phyloP scores from a whole-genome alignment of 2,329 filamentous ascomycete genomes.

The Botrytis sinoallii region DNA sequence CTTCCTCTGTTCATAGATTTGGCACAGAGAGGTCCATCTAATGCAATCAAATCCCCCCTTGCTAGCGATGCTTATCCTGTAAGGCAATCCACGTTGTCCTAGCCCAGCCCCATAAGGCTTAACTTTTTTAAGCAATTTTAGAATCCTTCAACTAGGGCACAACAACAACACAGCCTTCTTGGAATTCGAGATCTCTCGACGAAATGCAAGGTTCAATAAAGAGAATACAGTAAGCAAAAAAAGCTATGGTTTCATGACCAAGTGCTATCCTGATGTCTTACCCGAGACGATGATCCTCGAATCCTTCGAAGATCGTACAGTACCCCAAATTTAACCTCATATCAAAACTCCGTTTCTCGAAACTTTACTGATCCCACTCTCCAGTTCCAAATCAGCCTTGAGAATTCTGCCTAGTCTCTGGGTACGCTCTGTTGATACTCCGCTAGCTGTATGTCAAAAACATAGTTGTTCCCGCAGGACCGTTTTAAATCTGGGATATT shows the following conservation, averaged over 20 bases:
- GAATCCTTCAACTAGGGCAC: not conserved
- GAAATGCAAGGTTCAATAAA: not conserved
- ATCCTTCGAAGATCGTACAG: not conserved
- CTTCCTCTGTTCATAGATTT: not conserved
- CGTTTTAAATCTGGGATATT: not conserved
- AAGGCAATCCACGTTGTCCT: conserved; percentile 2
- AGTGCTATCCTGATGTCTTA: not conserved
- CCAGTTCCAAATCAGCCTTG: not conserved
- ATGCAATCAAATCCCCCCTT: not conserved
- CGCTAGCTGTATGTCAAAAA: not conserved
- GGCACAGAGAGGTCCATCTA: not conserved
- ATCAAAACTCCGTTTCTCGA: not conserved
- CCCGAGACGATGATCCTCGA: not conserved
- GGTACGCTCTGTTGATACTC: not conserved
- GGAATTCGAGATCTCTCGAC: not conserved
- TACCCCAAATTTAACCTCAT: not conserved
- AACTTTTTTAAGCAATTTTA: conserved; percentile 7
- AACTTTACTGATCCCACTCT: conserved; percentile 2
- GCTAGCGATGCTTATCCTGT: not conserved
- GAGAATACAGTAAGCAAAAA: not conserved
- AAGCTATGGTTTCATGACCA: not conserved
- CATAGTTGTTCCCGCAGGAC: not conserved
- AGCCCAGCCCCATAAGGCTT: not conserved
- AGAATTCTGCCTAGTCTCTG: not conserved
- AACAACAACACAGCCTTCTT: conserved; percentile 5